These are phyloP conservation scores for Pyricularia sp. DNA, from an alignment of 2,329 filamentous ascomycete species.

Conservation along the genomic window DNA sequence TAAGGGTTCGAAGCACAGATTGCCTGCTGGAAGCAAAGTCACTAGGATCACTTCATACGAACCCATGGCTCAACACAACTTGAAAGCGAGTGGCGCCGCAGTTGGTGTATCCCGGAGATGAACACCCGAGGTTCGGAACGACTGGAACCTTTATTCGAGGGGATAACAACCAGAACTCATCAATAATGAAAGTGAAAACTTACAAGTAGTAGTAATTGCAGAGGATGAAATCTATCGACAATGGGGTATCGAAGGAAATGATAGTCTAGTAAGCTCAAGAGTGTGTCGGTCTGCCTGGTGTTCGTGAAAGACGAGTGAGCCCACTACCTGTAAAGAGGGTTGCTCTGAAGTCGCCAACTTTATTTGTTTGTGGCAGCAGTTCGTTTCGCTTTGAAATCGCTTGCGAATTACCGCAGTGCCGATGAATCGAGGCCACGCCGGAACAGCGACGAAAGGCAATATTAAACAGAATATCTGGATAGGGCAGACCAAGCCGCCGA, in stretches of 20 bases:
- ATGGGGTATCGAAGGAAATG: constrained; percentile 6
- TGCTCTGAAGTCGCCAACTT: not conserved
- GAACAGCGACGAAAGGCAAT: not conserved
- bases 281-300: not conserved
- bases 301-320: not conserved
- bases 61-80: not conserved
- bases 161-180: not conserved
- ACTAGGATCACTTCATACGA: not conserved
- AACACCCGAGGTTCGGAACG: not conserved
- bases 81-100: not conserved
- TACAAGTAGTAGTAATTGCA: not conserved
- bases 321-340: not conserved
- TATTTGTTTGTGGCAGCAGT: not conserved
- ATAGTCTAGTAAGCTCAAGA: constrained; percentile 4
- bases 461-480: not conserved
- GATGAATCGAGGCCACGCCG: not conserved
- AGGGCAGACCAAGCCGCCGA: not conserved
- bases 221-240: constrained; percentile 3
- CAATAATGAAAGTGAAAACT: not conserved
- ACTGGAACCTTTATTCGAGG: not conserved
- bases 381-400: not conserved
- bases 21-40: not conserved
- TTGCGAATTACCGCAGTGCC: not conserved
- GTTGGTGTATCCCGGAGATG: not conserved
- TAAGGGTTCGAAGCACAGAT: not conserved